Evolutionary conservation across 192 early-diverging fungal genomes (phyloP), one percentile per base, ranked within the genome.

Genomic region (Linnemannia zychae): DNA sequence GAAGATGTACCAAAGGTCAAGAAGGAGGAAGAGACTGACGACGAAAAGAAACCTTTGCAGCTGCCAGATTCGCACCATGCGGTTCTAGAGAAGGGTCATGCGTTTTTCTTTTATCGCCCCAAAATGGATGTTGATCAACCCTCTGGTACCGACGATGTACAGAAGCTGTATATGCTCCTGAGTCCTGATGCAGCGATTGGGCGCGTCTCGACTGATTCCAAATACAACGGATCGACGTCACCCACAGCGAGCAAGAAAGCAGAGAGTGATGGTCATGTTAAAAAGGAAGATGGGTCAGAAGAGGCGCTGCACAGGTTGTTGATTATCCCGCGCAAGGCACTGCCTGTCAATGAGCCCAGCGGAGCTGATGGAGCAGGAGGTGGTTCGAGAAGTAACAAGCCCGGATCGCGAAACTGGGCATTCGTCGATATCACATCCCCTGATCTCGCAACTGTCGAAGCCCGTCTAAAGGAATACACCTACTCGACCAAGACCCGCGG

Each of bases 401-500:
- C 71, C 1, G 38, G 49, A 38, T 50, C 78, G 16, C 71, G 78
- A 7, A 50, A 60, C 20, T 79, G 78, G 78, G 71, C 78, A 18
- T 79, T 79, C 33, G 78, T 79, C 13, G 71, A 73, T 22, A 36
- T n/a, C 4, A 63, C 44, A 13, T 79, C 78, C 13, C 13, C 57
- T 18, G 63, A 79, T 34, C 22, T 79, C 31, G 38, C 69, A 1
- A 34, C 28, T 0, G 18, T 79, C 15, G 47, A 79, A 15, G 37
- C n/a, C n/a, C 40, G 28, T 31, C 63, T 79, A 9, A 31, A 72
- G n/a, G 22, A 52, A 60, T 79, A 79, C 36, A 40, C 63, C 11
- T 79, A 79, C 36, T 67, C 78, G 16, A 79, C 78, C 53, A 79
- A 79, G 63, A 79, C 78, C 7, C 53, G 53, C 18, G 78, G 78